A percentile compares a stretch with the other conserved stretches of the same genome.
These are phyloP conservation scores for Ophiostoma himal-ulmi DNA, from an alignment of 2,329 filamentous ascomycete species.

Conservation along the genomic window DNA sequence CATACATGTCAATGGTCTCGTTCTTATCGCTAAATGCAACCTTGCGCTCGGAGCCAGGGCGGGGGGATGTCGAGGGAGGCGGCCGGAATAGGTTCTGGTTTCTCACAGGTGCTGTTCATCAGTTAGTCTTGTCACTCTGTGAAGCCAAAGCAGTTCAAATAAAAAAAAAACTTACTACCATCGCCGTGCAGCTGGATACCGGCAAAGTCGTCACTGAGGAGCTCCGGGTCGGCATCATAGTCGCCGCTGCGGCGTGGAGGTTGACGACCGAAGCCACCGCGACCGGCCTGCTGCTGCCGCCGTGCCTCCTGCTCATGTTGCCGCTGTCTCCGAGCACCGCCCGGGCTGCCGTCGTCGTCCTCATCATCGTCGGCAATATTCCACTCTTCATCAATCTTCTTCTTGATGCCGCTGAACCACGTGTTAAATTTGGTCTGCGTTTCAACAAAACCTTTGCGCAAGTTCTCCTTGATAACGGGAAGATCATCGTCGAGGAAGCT, in stretches of 20 bases:
- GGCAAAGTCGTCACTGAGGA: slow-evolving; percentile 84
- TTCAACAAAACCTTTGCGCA: slow-evolving; percentile 89
- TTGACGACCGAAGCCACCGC: slow-evolving; percentile 34
- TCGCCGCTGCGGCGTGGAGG: slow-evolving; percentile 70
- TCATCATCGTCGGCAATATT: slow-evolving; percentile 57
- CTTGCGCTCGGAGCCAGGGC: slow-evolving; percentile 44
- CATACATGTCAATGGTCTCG: slow-evolving; percentile 72
- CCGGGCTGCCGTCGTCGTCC: slow-evolving; percentile 23
- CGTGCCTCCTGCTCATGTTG: slow-evolving; percentile 7
- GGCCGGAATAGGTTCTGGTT: slow-evolving; percentile 80
- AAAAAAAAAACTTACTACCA: slow-evolving; percentile 47
- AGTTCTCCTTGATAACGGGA: slow-evolving; percentile 84
- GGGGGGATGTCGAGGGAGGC: slow-evolving; percentile 48
- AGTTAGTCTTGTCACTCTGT: slow-evolving; percentile 13
- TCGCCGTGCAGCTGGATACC: slow-evolving; percentile 59
- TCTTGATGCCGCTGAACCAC: slow-evolving; percentile 88
- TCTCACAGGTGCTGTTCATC: slow-evolving; percentile 51
- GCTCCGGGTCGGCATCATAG: slow-evolving; percentile 90
- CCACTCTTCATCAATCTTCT: slow-evolving; percentile 86
- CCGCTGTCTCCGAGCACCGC: slow-evolving; percentile 13
- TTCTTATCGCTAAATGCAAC: slow-evolving; percentile 62
- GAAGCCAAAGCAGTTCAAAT: not conserved
- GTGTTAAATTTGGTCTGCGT: slow-evolving; percentile 89
- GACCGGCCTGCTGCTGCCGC: slow-evolving; percentile 4
- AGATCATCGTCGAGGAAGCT: slow-evolving; percentile 96